Evolutionary conservation across 2,329 filamentous ascomycete genomes (phyloP).

Genomic region (Endoconidiophora laricicola): DNA sequence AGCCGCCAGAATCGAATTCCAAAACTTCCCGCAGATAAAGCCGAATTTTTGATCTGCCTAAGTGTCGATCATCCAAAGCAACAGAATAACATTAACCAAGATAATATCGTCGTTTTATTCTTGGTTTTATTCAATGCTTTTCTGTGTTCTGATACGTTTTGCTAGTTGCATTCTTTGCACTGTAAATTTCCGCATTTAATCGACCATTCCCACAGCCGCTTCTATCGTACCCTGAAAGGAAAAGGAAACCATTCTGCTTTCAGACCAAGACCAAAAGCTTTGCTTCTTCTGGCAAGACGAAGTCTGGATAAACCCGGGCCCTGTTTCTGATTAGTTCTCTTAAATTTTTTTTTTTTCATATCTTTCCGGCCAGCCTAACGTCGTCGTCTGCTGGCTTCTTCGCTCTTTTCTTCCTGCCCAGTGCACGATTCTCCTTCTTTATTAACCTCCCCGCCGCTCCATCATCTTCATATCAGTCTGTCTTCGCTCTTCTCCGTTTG

Average conservation of each 20-base stretch:
- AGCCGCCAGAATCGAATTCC: no score
- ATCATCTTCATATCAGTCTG: not conserved
- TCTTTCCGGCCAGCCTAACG: not conserved
- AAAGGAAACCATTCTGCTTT: not conserved
- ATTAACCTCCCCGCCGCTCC: not conserved
- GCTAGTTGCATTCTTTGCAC: not conserved
- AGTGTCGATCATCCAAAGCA: not conserved
- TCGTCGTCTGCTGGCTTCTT: not conserved
- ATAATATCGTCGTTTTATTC: not conserved
- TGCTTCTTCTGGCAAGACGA: not conserved
- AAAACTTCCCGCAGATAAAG: no score
- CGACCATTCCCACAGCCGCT: no score
- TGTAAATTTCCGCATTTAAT: no score
- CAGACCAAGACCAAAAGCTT: not conserved
- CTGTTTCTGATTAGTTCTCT: not conserved
- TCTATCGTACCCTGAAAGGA: not conserved
- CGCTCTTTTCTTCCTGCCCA: no score
- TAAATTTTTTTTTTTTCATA: not conserved
- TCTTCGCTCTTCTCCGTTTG: conserved; percentile 4
- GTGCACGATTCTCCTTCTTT: no score
- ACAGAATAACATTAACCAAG: no score
- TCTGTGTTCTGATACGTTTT: not conserved
- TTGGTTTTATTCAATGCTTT: not conserved
- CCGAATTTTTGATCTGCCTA: no score
- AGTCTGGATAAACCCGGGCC: no score